phyloP scores from a whole-genome alignment of 257 asterid species.

The Penstemon barbatus region DNA sequence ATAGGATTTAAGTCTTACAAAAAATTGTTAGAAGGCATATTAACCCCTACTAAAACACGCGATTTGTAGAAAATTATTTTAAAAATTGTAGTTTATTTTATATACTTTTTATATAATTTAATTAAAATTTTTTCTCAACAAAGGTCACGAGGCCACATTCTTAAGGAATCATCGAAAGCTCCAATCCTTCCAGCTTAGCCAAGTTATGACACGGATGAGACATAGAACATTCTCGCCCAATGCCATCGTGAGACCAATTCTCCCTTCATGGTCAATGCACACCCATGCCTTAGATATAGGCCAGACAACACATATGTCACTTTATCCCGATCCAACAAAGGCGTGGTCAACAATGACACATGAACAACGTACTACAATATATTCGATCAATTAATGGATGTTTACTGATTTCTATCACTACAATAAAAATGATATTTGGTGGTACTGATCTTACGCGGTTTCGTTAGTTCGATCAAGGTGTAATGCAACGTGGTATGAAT shows the following conservation, averaged over 20 bases:
- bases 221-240: conserved; percentile 58
- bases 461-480: too few species aligned
- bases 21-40: too few species aligned
- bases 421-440: too few species aligned
- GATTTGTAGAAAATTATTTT: too few species aligned
- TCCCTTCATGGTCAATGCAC: conserved; percentile 89
- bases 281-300: conserved; percentile 75
- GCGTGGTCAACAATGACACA: conserved; percentile 36
- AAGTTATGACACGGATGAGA: conserved; percentile 85
- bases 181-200: conserved; percentile 72
- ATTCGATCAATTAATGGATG: conserved; percentile 60
- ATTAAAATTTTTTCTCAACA: too few species aligned
- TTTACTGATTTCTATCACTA: too few species aligned
- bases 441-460: too few species aligned
- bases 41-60: too few species aligned
- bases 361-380: conserved; percentile 58
- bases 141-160: conserved; percentile 75
- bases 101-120: too few species aligned
- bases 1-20: too few species aligned
- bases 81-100: too few species aligned
- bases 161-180: conserved; percentile 54
- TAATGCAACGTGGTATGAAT: too few species aligned
- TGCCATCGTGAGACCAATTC: conserved; percentile 58
- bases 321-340: conserved; percentile 37
- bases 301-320: conserved; percentile 51